phyloP scores from a whole-genome alignment of 225 moss, liverwort and hornwort genomes.

The Thuidium tamariscinum region DNA sequence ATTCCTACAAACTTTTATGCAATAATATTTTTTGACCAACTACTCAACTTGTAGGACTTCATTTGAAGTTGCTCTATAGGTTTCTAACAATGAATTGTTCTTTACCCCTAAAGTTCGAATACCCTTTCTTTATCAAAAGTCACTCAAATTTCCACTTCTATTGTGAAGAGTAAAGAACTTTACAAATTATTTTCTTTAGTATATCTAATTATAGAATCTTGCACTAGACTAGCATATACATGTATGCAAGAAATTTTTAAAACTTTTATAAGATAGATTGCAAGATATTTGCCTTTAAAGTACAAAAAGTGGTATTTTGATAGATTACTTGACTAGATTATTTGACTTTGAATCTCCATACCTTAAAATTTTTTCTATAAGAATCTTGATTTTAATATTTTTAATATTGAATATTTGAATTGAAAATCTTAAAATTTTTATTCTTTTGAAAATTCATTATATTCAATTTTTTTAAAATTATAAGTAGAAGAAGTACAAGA shows the following conservation, averaged over 20 bases:
- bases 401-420: neutral
- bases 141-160: too few relatives aligned
- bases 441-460: neutral
- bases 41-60: neutral
- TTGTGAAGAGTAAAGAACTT: too few relatives aligned
- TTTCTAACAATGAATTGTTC: neutral
- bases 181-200: too few relatives aligned
- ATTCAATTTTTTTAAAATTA: neutral
- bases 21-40: neutral
- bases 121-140: too few relatives aligned
- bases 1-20: neutral
- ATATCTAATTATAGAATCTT: too few relatives aligned
- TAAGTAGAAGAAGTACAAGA: neutral
- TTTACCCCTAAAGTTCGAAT: too few relatives aligned
- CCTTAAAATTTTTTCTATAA: neutral
- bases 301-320: neutral
- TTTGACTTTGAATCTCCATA: neutral
- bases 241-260: too few relatives aligned
- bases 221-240: too few relatives aligned
- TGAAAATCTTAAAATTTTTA: neutral
- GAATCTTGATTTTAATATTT: neutral
- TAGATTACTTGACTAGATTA: neutral
- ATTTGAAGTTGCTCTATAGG: too few relatives aligned
- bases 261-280: too few relatives aligned
- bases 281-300: neutral